Conservation (phyloP, 2,329 filamentous ascomycete genomes). For the Colletotrichum sp. region DNA sequence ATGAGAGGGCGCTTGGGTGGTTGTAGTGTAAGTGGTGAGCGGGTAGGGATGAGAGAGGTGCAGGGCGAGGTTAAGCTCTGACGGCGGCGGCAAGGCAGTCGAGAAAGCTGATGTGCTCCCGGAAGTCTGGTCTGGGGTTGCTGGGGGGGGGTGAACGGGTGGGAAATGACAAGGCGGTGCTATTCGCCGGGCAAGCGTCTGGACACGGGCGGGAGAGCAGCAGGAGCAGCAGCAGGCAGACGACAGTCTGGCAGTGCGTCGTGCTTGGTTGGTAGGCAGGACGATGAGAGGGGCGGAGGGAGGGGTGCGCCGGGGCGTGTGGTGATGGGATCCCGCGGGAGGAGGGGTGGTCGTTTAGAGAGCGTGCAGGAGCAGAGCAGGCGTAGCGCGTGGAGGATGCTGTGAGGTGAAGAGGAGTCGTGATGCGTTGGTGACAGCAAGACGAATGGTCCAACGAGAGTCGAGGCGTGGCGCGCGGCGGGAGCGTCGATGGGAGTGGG, state of each 20-base stretch:
- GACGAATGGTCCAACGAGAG: constrained; percentile 18
- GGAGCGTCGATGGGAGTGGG: constrained; percentile 9
- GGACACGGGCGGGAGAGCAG: constrained; percentile 9
- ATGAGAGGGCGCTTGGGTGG: constrained; percentile 34
- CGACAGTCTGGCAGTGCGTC: background rate
- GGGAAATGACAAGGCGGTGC: constrained; percentile 14
- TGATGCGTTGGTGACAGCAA: constrained; percentile 15
- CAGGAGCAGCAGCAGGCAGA: constrained; percentile 9
- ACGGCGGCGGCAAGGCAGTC: constrained; percentile 18
- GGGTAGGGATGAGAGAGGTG: background rate
- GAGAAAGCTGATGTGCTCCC: constrained; percentile 14
- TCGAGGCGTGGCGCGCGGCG: constrained; percentile 20
- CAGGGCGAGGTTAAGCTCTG: constrained; percentile 23
- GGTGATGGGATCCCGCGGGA: constrained; percentile 8
- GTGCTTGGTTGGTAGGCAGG: constrained; percentile 3
- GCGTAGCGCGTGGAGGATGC: constrained; percentile 20
- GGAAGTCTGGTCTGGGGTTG: constrained; percentile 22
- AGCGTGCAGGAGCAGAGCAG: background rate
- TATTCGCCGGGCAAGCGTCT: constrained; percentile 13
- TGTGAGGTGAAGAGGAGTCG: constrained; percentile 19
- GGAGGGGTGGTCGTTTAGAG: background rate
- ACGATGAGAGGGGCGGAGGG: constrained; percentile 10
- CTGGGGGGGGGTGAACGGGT: constrained; percentile 19
- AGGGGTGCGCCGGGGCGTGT: constrained; percentile 11
- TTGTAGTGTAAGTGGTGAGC: constrained; percentile 17